A percentile compares a stretch with the other conserved stretches of the same genome.
Conservation (phyloP, 352 stramenopile species). For the Globisporangium barbulae region DNA sequence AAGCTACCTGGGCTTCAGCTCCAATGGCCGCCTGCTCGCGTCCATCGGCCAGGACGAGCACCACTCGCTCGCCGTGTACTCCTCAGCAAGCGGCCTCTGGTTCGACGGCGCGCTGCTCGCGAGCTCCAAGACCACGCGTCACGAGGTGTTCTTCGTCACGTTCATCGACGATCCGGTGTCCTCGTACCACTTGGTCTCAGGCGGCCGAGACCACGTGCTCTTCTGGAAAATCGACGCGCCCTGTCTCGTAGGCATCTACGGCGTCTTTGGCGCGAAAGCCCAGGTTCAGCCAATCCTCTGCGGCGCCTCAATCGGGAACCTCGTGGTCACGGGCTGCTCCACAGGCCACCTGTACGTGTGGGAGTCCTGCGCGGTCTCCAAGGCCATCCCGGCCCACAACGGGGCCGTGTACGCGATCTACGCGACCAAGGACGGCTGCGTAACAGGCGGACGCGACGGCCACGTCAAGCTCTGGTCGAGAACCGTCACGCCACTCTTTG, state of each 20-base stretch:
- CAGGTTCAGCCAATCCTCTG: slow-evolving; percentile 60
- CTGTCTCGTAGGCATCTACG: slow-evolving; percentile 43
- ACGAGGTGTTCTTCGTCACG: slow-evolving; percentile 55
- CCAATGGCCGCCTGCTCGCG: slow-evolving; percentile 41
- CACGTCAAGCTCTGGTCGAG: slow-evolving; percentile 73
- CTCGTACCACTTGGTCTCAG: slow-evolving; percentile 52
- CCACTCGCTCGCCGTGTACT: slow-evolving; percentile 71
- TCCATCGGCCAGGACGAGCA: slow-evolving; percentile 71
- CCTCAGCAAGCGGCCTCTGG: slow-evolving; percentile 53
- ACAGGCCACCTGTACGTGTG: slow-evolving; percentile 74
- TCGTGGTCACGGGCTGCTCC: slow-evolving; percentile 53
- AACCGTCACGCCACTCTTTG: slow-evolving; percentile 40
- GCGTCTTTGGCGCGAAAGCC: slow-evolving; percentile 59
- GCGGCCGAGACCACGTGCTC: slow-evolving; percentile 60
- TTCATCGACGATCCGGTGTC: slow-evolving; percentile 49
- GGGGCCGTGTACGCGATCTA: slow-evolving; percentile 68
- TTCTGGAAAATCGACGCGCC: slow-evolving; percentile 69
- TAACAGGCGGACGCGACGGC: slow-evolving; percentile 58
- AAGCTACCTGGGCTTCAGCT: slow-evolving; percentile 59
- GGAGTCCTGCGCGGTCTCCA: slow-evolving; percentile 55
- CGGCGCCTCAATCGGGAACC: slow-evolving; percentile 45
- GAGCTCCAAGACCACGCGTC: slow-evolving; percentile 41
- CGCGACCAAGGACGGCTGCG: slow-evolving; percentile 46
- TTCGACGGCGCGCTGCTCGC: slow-evolving; percentile 59
- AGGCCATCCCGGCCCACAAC: slow-evolving; percentile 61